These are phyloP conservation scores for Cladophialophora carrionii DNA, from an alignment of 2,329 filamentous ascomycete genomes.

Conservation along the genomic window DNA sequence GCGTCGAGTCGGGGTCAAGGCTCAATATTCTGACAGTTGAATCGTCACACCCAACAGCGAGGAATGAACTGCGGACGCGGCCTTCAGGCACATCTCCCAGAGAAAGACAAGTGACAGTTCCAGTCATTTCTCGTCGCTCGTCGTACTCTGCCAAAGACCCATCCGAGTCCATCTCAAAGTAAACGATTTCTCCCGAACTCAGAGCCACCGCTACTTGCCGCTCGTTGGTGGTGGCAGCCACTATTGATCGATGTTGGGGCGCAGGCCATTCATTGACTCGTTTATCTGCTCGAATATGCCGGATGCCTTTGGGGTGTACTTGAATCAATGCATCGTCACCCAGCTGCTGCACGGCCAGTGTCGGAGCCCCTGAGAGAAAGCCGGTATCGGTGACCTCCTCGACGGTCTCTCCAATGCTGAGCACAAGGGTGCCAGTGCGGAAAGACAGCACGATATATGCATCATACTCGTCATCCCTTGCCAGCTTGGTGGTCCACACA, in stretches of 20 bases:
- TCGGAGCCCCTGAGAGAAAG: slow-evolving; percentile 85
- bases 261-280: slow-evolving; percentile 90
- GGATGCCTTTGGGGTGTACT: slow-evolving; percentile 93
- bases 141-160: slow-evolving; percentile 91
- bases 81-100: slow-evolving; percentile 91
- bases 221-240: slow-evolving; percentile 90
- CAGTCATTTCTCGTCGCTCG: slow-evolving; percentile 92
- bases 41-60: slow-evolving; percentile 96
- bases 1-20: slow-evolving; percentile 82
- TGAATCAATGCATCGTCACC: slow-evolving; percentile 92
- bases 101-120: slow-evolving; percentile 92
- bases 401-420: slow-evolving; percentile 95
- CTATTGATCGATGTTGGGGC: slow-evolving; percentile 91
- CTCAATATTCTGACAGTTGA: slow-evolving; percentile 92
- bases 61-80: slow-evolving; percentile 82
- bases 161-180: slow-evolving; percentile 95
- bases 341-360: slow-evolving; percentile 88
- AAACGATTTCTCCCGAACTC: slow-evolving; percentile 94
- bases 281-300: slow-evolving; percentile 77
- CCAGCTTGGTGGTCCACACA: slow-evolving; percentile 94
- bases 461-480: slow-evolving; percentile 79
- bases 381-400: slow-evolving; percentile 94
- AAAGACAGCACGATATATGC: slow-evolving; percentile 96
- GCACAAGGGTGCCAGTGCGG: slow-evolving; percentile 82
- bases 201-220: slow-evolving; percentile 91